Base-by-base conservation (phyloP, 306 rosid species). In the Corylus avellana region DNA sequence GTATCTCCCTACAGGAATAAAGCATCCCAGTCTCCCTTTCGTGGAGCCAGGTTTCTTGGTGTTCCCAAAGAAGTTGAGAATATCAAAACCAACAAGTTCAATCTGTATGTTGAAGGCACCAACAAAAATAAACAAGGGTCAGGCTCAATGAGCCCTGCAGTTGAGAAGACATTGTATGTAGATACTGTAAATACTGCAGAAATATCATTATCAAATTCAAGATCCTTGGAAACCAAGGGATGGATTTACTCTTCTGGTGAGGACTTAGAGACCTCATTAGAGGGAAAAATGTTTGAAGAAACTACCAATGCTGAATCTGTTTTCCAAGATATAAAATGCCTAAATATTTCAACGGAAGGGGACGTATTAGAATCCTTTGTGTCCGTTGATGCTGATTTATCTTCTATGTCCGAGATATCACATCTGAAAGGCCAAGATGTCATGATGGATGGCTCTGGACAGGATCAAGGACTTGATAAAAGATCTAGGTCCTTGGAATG, bases 151-250 rank as follows among this genome's bases (percentile, higher is more conserved):
- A 87, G 63, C 81, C 79, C 89, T 63, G 66, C 87, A 3, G 69
- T 87, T 20, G 98, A 95, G 84, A 95, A 95, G 84, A 92, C 92
- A 17, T 77, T 95, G 82, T 89, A 91, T 75, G 90, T 95, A 79
- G 98, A 92, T 83, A 81, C 89, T 73, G 87, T 79, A 1, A 88
- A 90, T 64, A 85, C 81, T 64, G 84, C 75, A 22, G 85, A 84
- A 77, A 49, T 50, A 44, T 56, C 86, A 35, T 76, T 62, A 74
- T 78, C 84, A 64, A 87, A 83, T 58, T 75, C 85, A 37, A 81
- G 75, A 77, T 84, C 70, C 77, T 75, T 77, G 48, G 82, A 80
- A 79, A 82, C 22, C 59, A 81, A 83, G 75, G 70, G 48, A 78
- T 86, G 69, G 59, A 64, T 58, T 2, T 79, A 86, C 62, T 62